phyloP scores from a whole-genome alignment of 345 rosid species.

The Erucastrum elatum region DNA sequence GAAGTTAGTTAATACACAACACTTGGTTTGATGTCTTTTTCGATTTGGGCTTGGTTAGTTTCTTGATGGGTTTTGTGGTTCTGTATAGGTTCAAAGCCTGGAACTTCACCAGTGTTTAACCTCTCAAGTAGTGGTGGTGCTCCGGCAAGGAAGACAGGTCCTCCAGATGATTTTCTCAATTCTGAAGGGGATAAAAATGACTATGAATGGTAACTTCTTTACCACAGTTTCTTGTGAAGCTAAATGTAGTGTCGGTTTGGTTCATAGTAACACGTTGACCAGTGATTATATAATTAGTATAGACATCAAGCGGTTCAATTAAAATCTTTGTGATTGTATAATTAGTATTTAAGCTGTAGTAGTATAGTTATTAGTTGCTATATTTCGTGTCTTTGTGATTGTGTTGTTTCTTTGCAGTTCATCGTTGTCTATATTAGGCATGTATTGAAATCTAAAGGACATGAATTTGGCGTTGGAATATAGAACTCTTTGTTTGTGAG shows the following conservation, averaged over 20 bases:
- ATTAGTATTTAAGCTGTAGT: background rate
- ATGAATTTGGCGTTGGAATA: background rate
- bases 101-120: conserved; percentile 78
- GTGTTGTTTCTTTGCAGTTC: conserved; percentile 7
- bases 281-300: no score
- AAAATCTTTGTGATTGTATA: background rate
- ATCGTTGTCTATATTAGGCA: background rate
- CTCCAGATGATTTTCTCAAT: conserved; percentile 84
- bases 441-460: background rate
- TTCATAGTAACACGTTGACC: background rate
- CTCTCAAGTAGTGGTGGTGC: conserved; percentile 53
- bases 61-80: background rate
- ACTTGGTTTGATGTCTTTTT: background rate
- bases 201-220: conserved; percentile 74
- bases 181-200: conserved; percentile 92
- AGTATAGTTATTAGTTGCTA: background rate
- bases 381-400: background rate
- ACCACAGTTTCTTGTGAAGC: background rate
- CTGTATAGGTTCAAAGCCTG: conserved; percentile 75
- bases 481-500: background rate
- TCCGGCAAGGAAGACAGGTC: conserved; percentile 56
- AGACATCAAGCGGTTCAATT: background rate
- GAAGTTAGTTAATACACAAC: no score
- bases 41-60: no score
- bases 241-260: background rate